A percentile compares a stretch with the other conserved stretches of the same genome.
Evolutionary conservation across 345 rosid genomes (phyloP).

Genomic region (Ceriops tagal): DNA sequence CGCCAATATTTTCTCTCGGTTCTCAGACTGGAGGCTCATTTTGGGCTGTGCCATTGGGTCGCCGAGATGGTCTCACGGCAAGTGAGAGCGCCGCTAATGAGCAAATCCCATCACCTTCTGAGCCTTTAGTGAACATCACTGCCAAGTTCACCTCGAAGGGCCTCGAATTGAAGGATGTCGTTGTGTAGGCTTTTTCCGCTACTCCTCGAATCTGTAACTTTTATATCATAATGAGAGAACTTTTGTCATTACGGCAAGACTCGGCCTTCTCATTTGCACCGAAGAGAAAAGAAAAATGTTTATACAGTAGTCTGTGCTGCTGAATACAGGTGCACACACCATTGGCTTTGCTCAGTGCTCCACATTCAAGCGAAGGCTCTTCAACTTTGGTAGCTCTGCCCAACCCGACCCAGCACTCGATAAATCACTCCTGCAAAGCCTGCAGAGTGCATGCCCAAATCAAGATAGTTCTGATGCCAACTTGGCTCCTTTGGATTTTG

Average conservation of each 20-base stretch:
- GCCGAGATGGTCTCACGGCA: conserved; percentile 51
- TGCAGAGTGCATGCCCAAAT: conserved; percentile 52
- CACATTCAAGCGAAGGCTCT: conserved; percentile 61
- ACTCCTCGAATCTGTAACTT: not conserved
- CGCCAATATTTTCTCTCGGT: not conserved
- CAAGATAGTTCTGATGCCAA: conserved; percentile 42
- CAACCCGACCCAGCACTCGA: conserved; percentile 57
- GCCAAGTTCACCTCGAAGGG: conserved; percentile 56
- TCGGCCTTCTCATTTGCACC: not conserved
- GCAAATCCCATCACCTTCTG: conserved; percentile 56
- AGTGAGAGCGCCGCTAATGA: conserved; percentile 46
- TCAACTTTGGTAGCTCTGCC: conserved; percentile 50
- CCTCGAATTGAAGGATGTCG: conserved; percentile 59
- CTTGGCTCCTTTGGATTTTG: conserved; percentile 47
- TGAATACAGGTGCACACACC: conserved; percentile 52
- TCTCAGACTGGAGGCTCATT: conserved; percentile 50
- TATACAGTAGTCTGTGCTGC: not conserved
- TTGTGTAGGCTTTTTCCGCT: conserved; percentile 26
- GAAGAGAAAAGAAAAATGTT: not conserved
- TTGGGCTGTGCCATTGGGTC: conserved; percentile 56
- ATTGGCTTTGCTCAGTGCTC: conserved; percentile 71
- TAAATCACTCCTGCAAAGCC: conserved; percentile 36
- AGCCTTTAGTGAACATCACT: conserved; percentile 52
- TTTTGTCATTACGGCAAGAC: not conserved
- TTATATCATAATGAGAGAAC: too few relatives aligned